Conservation (phyloP, 2,329 filamentous ascomycete genomes). For the Epichloe festucae region DNA sequence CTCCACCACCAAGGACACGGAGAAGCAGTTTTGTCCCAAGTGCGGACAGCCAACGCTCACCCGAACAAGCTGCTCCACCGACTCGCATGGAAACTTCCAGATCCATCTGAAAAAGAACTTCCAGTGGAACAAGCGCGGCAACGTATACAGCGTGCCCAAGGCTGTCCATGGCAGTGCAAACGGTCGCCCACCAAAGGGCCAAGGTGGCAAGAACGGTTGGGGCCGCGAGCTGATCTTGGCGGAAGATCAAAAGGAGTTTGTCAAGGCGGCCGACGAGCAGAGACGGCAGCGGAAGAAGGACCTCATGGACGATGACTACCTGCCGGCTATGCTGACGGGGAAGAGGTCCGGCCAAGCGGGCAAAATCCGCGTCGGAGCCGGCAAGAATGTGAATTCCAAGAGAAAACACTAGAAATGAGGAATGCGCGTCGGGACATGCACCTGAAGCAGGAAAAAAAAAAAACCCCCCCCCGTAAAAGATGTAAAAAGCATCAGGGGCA, state of each 20-base stretch:
- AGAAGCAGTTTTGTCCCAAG: constrained; percentile 80
- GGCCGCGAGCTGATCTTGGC: constrained; percentile 71
- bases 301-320: constrained; percentile 88
- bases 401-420: constrained; percentile 35
- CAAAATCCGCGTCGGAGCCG: constrained; percentile 69
- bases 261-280: constrained; percentile 48
- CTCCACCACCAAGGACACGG: constrained; percentile 67
- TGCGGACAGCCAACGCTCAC: constrained; percentile 83
- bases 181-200: constrained; percentile 55
- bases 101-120: constrained; percentile 89
- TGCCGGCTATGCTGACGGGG: constrained; percentile 75
- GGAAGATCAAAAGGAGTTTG: constrained; percentile 93
- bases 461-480: too few relatives aligned
- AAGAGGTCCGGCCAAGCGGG: constrained; percentile 52
- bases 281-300: constrained; percentile 60
- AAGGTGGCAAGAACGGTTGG: constrained; percentile 79
- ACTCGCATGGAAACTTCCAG: constrained; percentile 65
- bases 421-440: too few relatives aligned
- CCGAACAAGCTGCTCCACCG: constrained; percentile 74
- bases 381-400: constrained; percentile 72
- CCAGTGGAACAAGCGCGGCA: constrained; percentile 89
- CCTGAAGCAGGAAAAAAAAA: neutral
- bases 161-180: constrained; percentile 69
- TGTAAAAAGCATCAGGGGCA: too few relatives aligned
- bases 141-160: constrained; percentile 87